Base-by-base conservation (phyloP, 139 green algal genomes). In the Nannochloris sp. region DNA sequence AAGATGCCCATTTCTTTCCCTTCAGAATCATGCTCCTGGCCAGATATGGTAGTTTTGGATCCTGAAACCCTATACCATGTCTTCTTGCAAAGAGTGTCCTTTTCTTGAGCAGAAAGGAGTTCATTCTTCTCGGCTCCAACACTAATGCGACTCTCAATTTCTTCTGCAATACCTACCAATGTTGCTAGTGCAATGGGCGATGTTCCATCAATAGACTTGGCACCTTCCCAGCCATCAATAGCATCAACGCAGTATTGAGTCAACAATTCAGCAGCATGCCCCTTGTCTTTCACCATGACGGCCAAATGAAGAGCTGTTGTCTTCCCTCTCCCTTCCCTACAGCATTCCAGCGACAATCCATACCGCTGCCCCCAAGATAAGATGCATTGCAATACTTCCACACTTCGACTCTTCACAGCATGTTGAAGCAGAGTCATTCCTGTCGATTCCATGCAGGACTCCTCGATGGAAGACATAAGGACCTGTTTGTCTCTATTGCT, bases 271-370 rank as follows among this genome's bases (percentile, higher is more conserved):
- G 70, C 74, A 3, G 81, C 49, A 37, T 21, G 49, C 36, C 70
- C 76, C 19, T 23, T 46, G 34, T 83, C 75, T 3, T 46, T 9
- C 18, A 81, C 51, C 15, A 83, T 60, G 4, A 66, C 74, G 23
- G 77, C 67, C 31, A 83, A 64, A 48, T 83, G 77, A 49, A 83
- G 53, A 1, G 75, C 46, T 9, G 77, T 76, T 11, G 83, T 44
- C 21, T 70, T 70, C 8, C 44, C 40, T 12, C 12, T 31, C 7
- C 50, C 50, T 16, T 29, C 19, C 15, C 66, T 63, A 8, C 74
- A 70, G 19, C 70, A 53, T 16, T 64, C 60, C 61, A 72, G 72
- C 2, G 50, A 31, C 18, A 61, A 48, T 44, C 70, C 60, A 18
- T 57, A 27, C 8, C 24, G 36, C 6, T 54, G 60, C 3, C 58